phyloP scores from a whole-genome alignment of 179 eudicot species.

The Sideroxylon spinosum region DNA sequence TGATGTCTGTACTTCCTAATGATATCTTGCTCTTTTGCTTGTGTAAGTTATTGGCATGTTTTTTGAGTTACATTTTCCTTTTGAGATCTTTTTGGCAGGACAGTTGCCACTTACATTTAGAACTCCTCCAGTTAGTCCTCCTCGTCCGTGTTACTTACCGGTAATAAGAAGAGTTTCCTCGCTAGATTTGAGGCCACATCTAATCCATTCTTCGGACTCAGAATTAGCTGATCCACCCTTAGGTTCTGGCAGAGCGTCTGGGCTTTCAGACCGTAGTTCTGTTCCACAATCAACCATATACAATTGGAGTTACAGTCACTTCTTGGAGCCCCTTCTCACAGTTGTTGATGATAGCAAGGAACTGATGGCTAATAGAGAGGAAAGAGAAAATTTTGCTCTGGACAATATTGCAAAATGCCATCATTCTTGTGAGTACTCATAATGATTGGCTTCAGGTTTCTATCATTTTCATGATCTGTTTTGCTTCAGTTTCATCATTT shows the following conservation, averaged over 20 bases:
- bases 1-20: not conserved
- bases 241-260: conserved; percentile 56
- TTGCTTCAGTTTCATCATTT: not conserved
- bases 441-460: conserved; percentile 9
- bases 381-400: conserved; percentile 68
- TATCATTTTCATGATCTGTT: not conserved
- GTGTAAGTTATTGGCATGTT: not conserved
- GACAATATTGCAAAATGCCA: conserved; percentile 82
- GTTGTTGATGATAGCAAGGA: conserved; percentile 79
- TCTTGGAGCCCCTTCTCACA: conserved; percentile 84
- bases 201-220: conserved; percentile 66
- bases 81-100: conserved; percentile 41
- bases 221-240: conserved; percentile 89
- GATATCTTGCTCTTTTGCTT: not conserved
- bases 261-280: conserved; percentile 70
- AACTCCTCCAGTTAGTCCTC: conserved; percentile 98
- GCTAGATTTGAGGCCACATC: conserved; percentile 83
- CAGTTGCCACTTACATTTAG: conserved; percentile 78
- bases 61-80: not conserved
- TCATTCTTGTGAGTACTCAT: conserved; percentile 58
- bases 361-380: conserved; percentile 58
- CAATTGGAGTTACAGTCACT: conserved; percentile 93
- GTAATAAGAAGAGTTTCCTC: conserved; percentile 93
- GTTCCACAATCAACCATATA: conserved; percentile 91
- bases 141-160: conserved; percentile 67